Evolutionary conservation across 179 eudicot genomes (phyloP), one percentile per base, ranked within the genome.

Genomic region (Spergularia azorica): DNA sequence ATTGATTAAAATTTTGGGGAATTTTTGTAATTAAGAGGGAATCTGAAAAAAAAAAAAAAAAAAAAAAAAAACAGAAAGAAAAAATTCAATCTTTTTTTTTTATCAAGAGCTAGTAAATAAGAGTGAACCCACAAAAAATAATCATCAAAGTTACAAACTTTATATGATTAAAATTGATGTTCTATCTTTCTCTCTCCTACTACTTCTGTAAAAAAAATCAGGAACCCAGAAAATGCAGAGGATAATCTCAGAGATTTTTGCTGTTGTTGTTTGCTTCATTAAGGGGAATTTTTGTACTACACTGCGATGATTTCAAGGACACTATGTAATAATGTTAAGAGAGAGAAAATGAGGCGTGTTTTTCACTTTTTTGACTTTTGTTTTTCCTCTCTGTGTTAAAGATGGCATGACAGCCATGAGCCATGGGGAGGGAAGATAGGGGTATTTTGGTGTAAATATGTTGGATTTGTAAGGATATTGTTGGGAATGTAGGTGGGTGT

Each of bases 331-430:
- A 39, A 58, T 32, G 6, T 20, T 9, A 6, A 75, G 72, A 80
- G 62, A 70, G 71, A 63, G 36, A 70, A 14, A 51, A 68, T 69
- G 66, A 39, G 63, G 63, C 1, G 9, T 17, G 2, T 67, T 17
- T 56, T 41, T 50, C 17, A 57, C 70, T 73, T 82, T 82, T 79
- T 79, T 79, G 82, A 82, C 85, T 71, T 82, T 43, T 5, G 8
- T 43, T 43, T 43, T 79, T 32, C 61, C 32, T 55, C n/a, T 13
- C 13, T 39, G 32, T 26, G 65, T 67, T 59, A 68, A 67, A 61
- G 77, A 50, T 41, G 76, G 63, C 78, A 73, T 39, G 67, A 67
- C 74, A 58, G 41, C 74, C 36, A 36, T 56, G 63, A 13, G n/a
- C 6, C 6, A 41, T 56, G 76, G 70, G 65, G 65, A 70, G 21